Conservation (phyloP, 1,284 basidiomycete genomes). For the Kwoniella shivajii region DNA sequence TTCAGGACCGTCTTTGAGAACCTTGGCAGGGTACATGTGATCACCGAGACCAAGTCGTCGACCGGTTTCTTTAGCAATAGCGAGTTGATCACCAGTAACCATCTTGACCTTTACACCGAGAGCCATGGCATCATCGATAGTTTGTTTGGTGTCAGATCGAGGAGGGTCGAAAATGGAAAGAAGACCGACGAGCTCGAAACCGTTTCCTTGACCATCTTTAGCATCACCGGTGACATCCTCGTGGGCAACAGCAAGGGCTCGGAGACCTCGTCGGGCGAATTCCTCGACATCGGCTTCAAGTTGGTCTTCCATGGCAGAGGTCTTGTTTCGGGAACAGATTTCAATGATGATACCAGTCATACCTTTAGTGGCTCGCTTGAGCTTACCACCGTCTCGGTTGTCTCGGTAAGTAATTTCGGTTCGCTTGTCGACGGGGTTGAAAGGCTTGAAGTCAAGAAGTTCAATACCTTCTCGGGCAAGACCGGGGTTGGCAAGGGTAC, state of each 20-base stretch:
- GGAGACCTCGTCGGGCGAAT: slow-evolving; percentile 92
- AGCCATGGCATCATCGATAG: slow-evolving; percentile 92
- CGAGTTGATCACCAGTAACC: slow-evolving; percentile 99
- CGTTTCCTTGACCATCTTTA: slow-evolving; percentile 67
- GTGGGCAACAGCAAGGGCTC: slow-evolving; percentile 93
- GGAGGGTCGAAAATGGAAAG: slow-evolving; percentile 98
- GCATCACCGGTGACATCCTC: slow-evolving; percentile 82
- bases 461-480: slow-evolving; percentile 89
- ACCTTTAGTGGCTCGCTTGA: slow-evolving; percentile 98
- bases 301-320: slow-evolving; percentile 81
- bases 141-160: slow-evolving; percentile 97
- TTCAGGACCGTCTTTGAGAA: slow-evolving; percentile 87
- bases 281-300: slow-evolving; percentile 96
- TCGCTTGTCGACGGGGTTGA: slow-evolving; percentile 99
- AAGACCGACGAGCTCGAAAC: slow-evolving; percentile 95
- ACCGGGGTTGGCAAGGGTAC: slow-evolving; percentile 70
- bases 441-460: slow-evolving; percentile 97
- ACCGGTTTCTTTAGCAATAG: slow-evolving; percentile 98
- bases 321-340: slow-evolving; percentile 96
- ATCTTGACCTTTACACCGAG: slow-evolving; percentile 99
- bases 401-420: slow-evolving; percentile 98
- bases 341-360: slow-evolving; percentile 98
- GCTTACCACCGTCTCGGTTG: slow-evolving; percentile 79
- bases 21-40: slow-evolving; percentile 96
- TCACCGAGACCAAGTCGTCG: slow-evolving; percentile 94